Conservation (phyloP, 495 filamentous ascomycete species). For the Aspergillus asperescens region DNA sequence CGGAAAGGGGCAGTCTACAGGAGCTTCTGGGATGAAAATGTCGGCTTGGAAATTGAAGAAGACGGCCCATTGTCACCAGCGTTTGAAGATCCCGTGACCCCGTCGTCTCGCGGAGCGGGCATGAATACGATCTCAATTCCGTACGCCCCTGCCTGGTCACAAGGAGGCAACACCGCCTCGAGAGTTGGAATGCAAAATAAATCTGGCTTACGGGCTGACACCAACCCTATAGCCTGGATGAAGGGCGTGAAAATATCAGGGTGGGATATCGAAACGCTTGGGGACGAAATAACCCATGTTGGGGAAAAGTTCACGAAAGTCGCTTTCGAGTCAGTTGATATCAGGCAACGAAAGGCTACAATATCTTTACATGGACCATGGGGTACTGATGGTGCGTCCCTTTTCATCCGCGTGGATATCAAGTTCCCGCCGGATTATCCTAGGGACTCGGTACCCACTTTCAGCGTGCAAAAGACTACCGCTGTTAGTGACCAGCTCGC, state of each 20-base stretch:
- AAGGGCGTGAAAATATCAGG: constrained; percentile 77
- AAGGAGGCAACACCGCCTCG: constrained; percentile 44
- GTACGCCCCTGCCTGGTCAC: constrained; percentile 36
- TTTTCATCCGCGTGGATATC: constrained; percentile 74
- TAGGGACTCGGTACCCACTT: constrained; percentile 55
- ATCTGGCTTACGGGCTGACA: constrained; percentile 49
- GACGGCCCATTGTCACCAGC: constrained; percentile 29
- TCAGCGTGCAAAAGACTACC: constrained; percentile 71
- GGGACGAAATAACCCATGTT: constrained; percentile 82
- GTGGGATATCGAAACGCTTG: constrained; percentile 77
- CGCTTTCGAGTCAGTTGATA: constrained; percentile 77
- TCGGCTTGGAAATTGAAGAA: constrained; percentile 33
- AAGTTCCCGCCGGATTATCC: constrained; percentile 79
- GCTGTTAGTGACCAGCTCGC: constrained; percentile 67
- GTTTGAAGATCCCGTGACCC: constrained; percentile 18
- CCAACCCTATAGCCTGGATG: constrained; percentile 90
- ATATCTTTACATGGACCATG: constrained; percentile 85
- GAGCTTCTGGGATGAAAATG: constrained; percentile 64
- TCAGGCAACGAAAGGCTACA: constrained; percentile 62
- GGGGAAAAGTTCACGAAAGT: constrained; percentile 80
- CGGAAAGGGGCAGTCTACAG: constrained; percentile 81
- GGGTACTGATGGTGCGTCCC: constrained; percentile 62
- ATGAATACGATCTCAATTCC: constrained; percentile 50
- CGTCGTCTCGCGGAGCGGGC: constrained; percentile 33
- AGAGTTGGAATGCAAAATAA: constrained; percentile 62